Evolutionary conservation across 257 asterid species (phyloP).

Genomic region (Ligustrum vulgare): DNA sequence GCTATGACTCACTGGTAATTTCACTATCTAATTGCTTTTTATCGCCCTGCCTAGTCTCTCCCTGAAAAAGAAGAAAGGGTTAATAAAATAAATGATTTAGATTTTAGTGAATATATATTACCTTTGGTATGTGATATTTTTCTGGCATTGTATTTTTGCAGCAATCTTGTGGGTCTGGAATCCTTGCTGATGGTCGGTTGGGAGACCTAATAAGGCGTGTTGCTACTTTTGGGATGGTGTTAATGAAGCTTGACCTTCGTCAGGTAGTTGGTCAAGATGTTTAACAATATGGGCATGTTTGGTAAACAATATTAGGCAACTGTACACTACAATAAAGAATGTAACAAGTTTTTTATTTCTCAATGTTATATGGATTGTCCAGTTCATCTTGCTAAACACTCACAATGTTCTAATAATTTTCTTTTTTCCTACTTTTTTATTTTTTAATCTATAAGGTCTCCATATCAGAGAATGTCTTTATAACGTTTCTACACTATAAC

Average conservation of each 20-base stretch:
- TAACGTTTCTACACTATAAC: not conserved
- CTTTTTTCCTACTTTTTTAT: too few relatives aligned
- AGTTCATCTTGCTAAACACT: too few relatives aligned
- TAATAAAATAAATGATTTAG: slow-evolving; percentile 2
- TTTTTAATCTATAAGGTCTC: too few relatives aligned
- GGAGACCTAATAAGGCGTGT: slow-evolving; percentile 91
- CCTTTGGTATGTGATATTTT: slow-evolving; percentile 11
- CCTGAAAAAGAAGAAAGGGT: not conserved
- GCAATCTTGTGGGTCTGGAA: slow-evolving; percentile 88
- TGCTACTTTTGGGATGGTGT: slow-evolving; percentile 84
- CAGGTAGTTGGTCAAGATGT: slow-evolving; percentile 49
- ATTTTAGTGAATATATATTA: slow-evolving; percentile 11
- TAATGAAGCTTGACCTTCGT: slow-evolving; percentile 97
- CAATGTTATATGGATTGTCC: too few relatives aligned
- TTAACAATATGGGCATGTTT: too few relatives aligned
- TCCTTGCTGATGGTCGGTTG: slow-evolving; percentile 90
- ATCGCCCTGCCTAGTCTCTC: not conserved
- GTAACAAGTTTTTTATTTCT: too few relatives aligned
- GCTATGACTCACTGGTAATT: slow-evolving; percentile 86
- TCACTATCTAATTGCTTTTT: slow-evolving; percentile 4
- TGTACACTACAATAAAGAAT: not conserved
- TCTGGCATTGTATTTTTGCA: slow-evolving; percentile 31
- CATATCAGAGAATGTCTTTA: not conserved
- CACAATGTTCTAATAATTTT: too few relatives aligned
- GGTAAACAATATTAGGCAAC: too few relatives aligned